Base-by-base conservation (phyloP, 305 asterid species). In the Fraxinus floribunda region DNA sequence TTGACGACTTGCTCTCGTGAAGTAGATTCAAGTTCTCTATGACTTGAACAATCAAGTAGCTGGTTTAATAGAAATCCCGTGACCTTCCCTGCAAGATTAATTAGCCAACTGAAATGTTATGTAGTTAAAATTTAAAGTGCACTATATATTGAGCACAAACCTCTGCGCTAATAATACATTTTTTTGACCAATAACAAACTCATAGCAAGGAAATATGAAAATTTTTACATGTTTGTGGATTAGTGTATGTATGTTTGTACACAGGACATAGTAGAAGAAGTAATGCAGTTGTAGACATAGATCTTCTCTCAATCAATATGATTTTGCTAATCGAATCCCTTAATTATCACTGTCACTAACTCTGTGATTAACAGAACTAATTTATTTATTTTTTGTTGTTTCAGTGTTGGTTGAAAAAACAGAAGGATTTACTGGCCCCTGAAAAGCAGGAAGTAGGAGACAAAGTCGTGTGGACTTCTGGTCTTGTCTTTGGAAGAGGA, bases 391-490 rank as follows among this genome's bases (percentile, higher is more conserved):
- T 38, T 74, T 89, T 81, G 36, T 64, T 82, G 80, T 76, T 84
- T 1, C 46, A 94, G 99, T 95, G 97, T 87, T 95, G 98, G 99
- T 86, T 94, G 92, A 95, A 95, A 92, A 94, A 93, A 80, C 98
- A 95, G 88, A 90, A 88, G 86, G 99, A 95, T 86, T 88, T 82
- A 73, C 82, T 93, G 88, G 76, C 76, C 83, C 98, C 99, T 9
- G 97, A 90, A 3, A 87, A 49, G 86, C 92, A 84, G 75, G 92
- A 86, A 35, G 76, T 82, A 4, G 94, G 91, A 77, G 86, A 88
- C 79, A 84, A 81, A 55, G n/a, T 38, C 68, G 87, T 92, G 97
- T 95, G 99, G 99, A 95, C 97, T 46, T 94, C 98, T 0, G 98
- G 99, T 71, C 60, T 91, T 76, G 79, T 95, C 83, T 93, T 93